A percentile compares a stretch with the other conserved stretches of the same genome.
Evolutionary conservation across 108 stramenopile species (phyloP).

Genomic region (Nitzschia sp.): DNA sequence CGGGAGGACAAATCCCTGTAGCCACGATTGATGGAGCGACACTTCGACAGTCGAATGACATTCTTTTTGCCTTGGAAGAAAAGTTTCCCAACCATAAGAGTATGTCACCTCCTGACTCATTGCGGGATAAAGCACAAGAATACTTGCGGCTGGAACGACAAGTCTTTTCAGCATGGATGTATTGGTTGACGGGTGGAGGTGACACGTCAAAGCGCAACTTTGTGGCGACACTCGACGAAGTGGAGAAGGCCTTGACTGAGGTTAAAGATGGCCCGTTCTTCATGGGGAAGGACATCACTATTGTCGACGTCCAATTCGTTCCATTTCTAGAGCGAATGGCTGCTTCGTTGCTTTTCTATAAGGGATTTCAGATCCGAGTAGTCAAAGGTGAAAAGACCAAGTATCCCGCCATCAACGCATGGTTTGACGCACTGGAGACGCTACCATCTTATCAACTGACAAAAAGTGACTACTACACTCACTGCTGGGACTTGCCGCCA

Average conservation of each 20-base stretch:
- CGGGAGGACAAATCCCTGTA: conserved; percentile 79
- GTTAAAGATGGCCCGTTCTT: conserved; percentile 78
- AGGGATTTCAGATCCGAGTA: conserved; percentile 86
- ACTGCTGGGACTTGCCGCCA: conserved; percentile 94
- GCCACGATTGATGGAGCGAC: conserved; percentile 77
- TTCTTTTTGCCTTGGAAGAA: conserved; percentile 72
- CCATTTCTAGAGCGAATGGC: conserved; percentile 90
- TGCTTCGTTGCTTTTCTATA: conserved; percentile 87
- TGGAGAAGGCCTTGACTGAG: conserved; percentile 62
- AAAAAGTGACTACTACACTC: conserved; percentile 91
- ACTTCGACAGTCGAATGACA: conserved; percentile 84
- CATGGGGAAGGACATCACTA: conserved; percentile 64
- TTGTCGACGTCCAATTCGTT: conserved; percentile 85
- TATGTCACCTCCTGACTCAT: conserved; percentile 20
- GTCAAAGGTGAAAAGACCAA: conserved; percentile 43
- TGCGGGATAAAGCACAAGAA: conserved; percentile 46
- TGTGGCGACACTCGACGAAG: conserved; percentile 55
- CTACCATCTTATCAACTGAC: conserved; percentile 78
- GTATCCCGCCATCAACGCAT: conserved; percentile 79
- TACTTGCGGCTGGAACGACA: conserved; percentile 81
- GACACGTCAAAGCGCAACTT: conserved; percentile 47
- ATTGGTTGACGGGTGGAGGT: conserved; percentile 79
- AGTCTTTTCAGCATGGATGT: conserved; percentile 88
- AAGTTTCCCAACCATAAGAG: conserved; percentile 57
- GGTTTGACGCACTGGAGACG: conserved; percentile 95